A percentile compares a stretch with the other conserved stretches of the same genome.
Conservation (phyloP, 2,329 filamentous ascomycete genomes). For the Cordyceps farinosa region DNA sequence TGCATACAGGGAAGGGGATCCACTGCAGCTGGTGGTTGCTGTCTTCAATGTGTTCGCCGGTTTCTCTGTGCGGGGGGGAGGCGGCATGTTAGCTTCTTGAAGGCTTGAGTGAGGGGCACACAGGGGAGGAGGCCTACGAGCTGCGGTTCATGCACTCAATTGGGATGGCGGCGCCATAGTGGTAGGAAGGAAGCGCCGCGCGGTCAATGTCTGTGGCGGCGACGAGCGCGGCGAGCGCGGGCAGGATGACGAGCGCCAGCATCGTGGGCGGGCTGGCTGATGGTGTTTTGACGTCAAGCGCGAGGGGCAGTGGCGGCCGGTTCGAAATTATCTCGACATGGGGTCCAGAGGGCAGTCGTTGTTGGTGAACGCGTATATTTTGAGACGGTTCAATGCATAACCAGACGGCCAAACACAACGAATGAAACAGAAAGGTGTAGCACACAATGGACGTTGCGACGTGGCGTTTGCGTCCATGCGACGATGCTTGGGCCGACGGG, state of each 20-base stretch:
- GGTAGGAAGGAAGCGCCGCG: constrained; percentile 55
- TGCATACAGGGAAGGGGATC: constrained; percentile 85
- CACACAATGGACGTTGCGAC: not conserved
- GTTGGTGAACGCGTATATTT: not conserved
- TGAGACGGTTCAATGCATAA: not conserved
- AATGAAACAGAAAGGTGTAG: not conserved
- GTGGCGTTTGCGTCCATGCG: constrained; percentile 7
- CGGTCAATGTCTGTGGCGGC: constrained; percentile 28
- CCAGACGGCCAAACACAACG: not conserved
- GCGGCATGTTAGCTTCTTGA: not conserved
- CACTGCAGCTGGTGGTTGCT: constrained; percentile 80
- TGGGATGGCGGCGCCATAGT: constrained; percentile 63
- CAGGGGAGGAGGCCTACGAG: constrained; percentile 49
- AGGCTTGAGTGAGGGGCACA: not conserved
- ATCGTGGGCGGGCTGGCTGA: not conserved
- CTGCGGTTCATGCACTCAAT: constrained; percentile 73
- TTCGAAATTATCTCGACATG: not conserved
- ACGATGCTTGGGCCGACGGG: not conserved
- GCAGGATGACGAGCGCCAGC: constrained; percentile 20
- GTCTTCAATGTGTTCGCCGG: constrained; percentile 84
- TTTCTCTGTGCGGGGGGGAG: constrained; percentile 56
- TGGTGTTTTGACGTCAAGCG: not conserved
- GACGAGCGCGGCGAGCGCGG: constrained; percentile 29
- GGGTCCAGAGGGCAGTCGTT: not conserved
- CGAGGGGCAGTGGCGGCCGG: not conserved